A percentile compares a stretch with the other conserved stretches of the same genome.
Conservation (phyloP, 495 filamentous ascomycete genomes). For the Aspergillus carlsbadensis region DNA sequence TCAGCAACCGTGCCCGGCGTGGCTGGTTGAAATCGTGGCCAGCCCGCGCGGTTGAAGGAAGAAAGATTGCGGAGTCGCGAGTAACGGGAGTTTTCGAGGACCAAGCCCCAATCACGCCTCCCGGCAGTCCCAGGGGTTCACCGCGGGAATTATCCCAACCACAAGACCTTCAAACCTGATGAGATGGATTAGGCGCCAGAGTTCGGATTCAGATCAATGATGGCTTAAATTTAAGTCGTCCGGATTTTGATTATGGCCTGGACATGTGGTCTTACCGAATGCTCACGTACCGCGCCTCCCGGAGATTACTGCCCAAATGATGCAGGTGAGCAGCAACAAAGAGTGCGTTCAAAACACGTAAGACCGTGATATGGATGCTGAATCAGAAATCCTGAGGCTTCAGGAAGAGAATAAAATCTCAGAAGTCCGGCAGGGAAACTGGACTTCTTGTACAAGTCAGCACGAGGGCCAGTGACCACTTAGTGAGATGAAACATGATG, state of each 20-base stretch:
- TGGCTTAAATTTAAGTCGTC: neutral
- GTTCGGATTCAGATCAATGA: neutral
- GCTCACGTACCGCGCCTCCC: neutral
- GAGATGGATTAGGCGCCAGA: neutral
- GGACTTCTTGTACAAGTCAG: neutral
- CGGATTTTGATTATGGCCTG: neutral
- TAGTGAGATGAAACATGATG: neutral
- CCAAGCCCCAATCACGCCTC: conserved; percentile 27
- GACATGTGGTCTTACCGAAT: conserved; percentile 6
- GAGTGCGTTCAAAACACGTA: neutral
- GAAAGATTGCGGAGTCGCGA: conserved; percentile 26
- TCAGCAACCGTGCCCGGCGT: conserved; percentile 31
- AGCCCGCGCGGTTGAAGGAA: conserved; percentile 36
- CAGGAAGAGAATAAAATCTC: neutral
- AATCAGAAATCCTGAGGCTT: neutral
- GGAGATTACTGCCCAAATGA: neutral
- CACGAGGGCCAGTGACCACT: neutral
- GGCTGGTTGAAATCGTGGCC: conserved; percentile 34
- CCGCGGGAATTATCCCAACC: conserved; percentile 24
- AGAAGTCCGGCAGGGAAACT: neutral
- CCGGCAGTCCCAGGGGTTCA: conserved; percentile 15
- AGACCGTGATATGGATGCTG: neutral
- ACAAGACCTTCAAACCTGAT: conserved; percentile 9
- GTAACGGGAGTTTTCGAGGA: conserved; percentile 29
- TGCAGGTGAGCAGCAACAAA: neutral